Conservation (phyloP, 495 filamentous ascomycete genomes). For the Penicillium alfredii region DNA sequence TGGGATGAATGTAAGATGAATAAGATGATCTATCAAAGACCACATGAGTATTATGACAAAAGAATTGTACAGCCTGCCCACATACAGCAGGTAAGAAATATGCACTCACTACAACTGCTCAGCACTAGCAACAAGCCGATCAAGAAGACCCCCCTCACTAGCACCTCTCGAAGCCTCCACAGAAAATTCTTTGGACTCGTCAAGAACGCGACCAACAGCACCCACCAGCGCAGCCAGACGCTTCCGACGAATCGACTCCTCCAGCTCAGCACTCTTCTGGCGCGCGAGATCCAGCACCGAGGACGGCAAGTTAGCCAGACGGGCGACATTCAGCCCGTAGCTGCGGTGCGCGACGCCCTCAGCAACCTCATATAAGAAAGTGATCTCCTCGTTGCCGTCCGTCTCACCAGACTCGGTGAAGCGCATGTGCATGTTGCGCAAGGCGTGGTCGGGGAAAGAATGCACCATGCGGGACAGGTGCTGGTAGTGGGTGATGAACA, state of each 20-base stretch:
- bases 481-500: slow-evolving; percentile 98
- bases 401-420: slow-evolving; percentile 54
- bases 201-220: slow-evolving; percentile 38
- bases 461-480: slow-evolving; percentile 65
- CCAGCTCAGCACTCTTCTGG: slow-evolving; percentile 72
- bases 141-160: slow-evolving; percentile 26
- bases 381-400: slow-evolving; percentile 50
- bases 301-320: slow-evolving; percentile 74
- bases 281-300: slow-evolving; percentile 71
- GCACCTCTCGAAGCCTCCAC: too few relatives aligned
- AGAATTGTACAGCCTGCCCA: too few relatives aligned
- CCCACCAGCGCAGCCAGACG: slow-evolving; percentile 42
- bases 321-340: slow-evolving; percentile 91
- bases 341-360: slow-evolving; percentile 88
- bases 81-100: too few relatives aligned
- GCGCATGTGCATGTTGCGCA: slow-evolving; percentile 77
- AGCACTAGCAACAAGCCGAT: slow-evolving; percentile 30
- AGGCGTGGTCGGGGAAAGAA: slow-evolving; percentile 52
- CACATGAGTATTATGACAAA: too few relatives aligned
- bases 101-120: slow-evolving; percentile 39
- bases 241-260: slow-evolving; percentile 61
- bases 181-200: too few relatives aligned
- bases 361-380: slow-evolving; percentile 75
- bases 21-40: too few relatives aligned
- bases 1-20: too few relatives aligned